Conservation (phyloP, 345 rosid species). For the Psidium guajava region DNA sequence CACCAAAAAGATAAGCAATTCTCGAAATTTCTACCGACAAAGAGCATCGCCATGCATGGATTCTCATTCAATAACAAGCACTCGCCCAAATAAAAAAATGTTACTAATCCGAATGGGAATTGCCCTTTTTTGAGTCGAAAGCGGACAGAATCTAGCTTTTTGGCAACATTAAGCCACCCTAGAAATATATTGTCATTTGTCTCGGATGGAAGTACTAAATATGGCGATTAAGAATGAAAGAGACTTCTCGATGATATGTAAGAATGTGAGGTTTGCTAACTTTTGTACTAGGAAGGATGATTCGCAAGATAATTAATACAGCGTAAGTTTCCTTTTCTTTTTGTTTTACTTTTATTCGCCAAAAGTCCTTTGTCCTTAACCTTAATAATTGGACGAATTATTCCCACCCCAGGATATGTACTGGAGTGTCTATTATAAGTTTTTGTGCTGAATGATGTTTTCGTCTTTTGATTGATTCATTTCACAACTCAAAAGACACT, state of each 20-base stretch:
- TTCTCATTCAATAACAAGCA: conserved; percentile 9
- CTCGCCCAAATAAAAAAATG: conserved; percentile 15
- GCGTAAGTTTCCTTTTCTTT: not conserved
- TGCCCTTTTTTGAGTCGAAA: not conserved
- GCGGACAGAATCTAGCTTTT: conserved; percentile 17
- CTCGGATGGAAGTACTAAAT: not conserved
- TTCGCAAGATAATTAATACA: not conserved
- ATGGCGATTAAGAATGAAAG: not conserved
- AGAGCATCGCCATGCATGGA: not conserved
- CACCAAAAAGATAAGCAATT: not conserved
- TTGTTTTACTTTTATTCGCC: not conserved
- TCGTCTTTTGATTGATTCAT: not conserved
- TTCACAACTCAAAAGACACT: not conserved
- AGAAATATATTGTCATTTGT: not conserved
- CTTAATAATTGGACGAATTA: not conserved
- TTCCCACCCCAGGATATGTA: not conserved
- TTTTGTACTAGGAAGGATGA: not conserved
- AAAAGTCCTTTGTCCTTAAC: not conserved
- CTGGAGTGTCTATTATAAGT: not conserved
- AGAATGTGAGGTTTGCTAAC: not conserved
- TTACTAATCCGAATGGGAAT: not conserved
- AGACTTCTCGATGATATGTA: not conserved
- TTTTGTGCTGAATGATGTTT: not conserved
- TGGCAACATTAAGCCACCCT: not conserved
- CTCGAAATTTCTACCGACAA: not conserved